Percentiles rank a stretch among this genome's conserved stretches.
phyloP scores from a whole-genome alignment of 1,284 basidiomycete species.

The Moesziomyces parantarcticus region DNA sequence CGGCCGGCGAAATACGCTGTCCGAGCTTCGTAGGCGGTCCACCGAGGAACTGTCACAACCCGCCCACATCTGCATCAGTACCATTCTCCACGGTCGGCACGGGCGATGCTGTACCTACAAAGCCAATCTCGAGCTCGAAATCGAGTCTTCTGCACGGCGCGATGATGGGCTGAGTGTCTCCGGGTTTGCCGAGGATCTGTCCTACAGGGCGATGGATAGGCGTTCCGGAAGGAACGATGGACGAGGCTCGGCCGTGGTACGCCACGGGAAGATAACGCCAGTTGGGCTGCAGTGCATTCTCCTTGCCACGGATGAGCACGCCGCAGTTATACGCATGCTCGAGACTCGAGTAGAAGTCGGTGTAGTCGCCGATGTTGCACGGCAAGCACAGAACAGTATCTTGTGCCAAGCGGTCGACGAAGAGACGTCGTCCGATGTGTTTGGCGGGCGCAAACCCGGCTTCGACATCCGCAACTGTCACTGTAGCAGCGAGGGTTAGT shows the following conservation, averaged over 20 bases:
- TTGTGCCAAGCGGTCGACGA: neutral
- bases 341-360: conserved; percentile 51
- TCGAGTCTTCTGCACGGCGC: conserved; percentile 39
- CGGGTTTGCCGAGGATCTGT: conserved; percentile 32
- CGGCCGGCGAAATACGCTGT: conserved; percentile 21
- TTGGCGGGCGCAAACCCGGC: neutral
- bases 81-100: neutral
- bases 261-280: conserved; percentile 50
- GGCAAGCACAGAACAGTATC: conserved; percentile 36
- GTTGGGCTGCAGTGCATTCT: conserved; percentile 25
- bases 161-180: conserved; percentile 24
- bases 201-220: conserved; percentile 40
- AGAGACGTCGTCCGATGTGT: conserved; percentile 2
- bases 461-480: conserved; percentile 1
- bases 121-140: conserved; percentile 58
- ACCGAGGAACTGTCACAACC: conserved; percentile 28
- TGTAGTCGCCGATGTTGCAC: conserved; percentile 48
- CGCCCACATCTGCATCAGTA: neutral
- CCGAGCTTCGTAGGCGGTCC: conserved; percentile 35
- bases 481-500: neutral
- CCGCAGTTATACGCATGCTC: conserved; percentile 50
- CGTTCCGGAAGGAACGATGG: conserved; percentile 35
- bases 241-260: conserved; percentile 50
- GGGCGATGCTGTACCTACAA: conserved; percentile 16
- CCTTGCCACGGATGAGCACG: conserved; percentile 18